phyloP scores from a whole-genome alignment of 1,284 basidiomycete genomes.

The Microbotryum violaceum region DNA sequence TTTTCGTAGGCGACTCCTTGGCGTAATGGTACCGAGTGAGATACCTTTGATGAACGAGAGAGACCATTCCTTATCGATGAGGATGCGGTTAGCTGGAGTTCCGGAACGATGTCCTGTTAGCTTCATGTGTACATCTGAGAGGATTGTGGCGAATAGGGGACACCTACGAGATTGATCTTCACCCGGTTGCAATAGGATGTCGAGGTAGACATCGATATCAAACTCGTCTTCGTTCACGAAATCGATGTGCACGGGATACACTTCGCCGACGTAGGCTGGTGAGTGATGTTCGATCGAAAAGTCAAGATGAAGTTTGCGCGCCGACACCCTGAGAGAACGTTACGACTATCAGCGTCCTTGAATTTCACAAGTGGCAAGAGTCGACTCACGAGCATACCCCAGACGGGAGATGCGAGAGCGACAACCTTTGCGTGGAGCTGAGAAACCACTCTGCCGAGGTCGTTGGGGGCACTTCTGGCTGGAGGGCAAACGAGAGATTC shows the following conservation, averaged over 20 bases:
- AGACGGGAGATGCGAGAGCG: not conserved
- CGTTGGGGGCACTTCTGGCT: not conserved
- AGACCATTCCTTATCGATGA: constrained; percentile 46
- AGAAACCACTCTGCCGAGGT: constrained; percentile 2
- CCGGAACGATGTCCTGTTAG: not conserved
- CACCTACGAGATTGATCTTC: constrained; percentile 65
- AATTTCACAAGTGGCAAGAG: too few species aligned
- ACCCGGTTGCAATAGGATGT: constrained; percentile 67
- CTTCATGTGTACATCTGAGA: not conserved
- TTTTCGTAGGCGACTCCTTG: constrained; percentile 53
- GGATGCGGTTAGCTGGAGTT: constrained; percentile 11
- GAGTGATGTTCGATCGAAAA: constrained; percentile 53
- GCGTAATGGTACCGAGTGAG: constrained; percentile 53
- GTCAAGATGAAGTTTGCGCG: constrained; percentile 54
- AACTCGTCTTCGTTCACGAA: constrained; percentile 62
- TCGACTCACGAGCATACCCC: constrained; percentile 12
- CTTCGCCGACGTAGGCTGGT: constrained; percentile 68
- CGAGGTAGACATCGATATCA: constrained; percentile 58
- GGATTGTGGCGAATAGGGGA: constrained; percentile 1
- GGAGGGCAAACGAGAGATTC: constrained; percentile 7
- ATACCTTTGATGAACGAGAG: constrained; percentile 64
- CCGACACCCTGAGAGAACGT: constrained; percentile 50
- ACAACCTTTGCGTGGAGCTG: not conserved
- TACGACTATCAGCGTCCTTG: not conserved
- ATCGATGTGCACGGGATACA: constrained; percentile 59